Evolutionary conservation across 768 basidiomycete genomes (phyloP), one percentile per base, ranked within the genome.

Genomic region (Paxillus rubicundulus): DNA sequence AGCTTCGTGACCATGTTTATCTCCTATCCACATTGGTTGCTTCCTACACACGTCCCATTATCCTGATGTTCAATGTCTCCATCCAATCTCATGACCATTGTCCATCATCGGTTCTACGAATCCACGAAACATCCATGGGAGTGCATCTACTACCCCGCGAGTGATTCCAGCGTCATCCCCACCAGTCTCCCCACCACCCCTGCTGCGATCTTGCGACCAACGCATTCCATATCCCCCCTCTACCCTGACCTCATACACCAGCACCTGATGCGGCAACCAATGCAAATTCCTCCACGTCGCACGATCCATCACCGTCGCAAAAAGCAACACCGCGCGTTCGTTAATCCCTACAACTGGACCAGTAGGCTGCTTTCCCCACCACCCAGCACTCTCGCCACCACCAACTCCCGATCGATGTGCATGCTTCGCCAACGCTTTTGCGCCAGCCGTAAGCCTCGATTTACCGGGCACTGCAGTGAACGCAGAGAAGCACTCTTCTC

Each of bases 81-180:
- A 86, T 5, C 81, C 81, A 16, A 76, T 53, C 54, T 82, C 78
- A 62, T 86, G 84, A 13, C 85, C 85, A 62, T 81, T 78, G 55
- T 79, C 80, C 79, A 85, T 85, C 78, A 79, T 80, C 2, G 83
- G 84, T 52, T 86, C 84, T 8, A 86, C 76, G 60, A 82, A 84
- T 13, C 85, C 85, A 38, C 84, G 75, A 61, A 86, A 82, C 7
- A 66, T 64, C 85, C 84, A 85, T 2, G 72, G 69, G 5, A 61
- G 56, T 18, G 13, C 49, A 44, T 47, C 49, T n/a, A 34, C 32
- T 2, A 13, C 9, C 20, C 2, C 6, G 24, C 18, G 16, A 18
- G 37, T 21, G 10, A n/a, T 14, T 20, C 30, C 30, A 20, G 50
- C 50, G 1, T 52, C 60, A 9, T 57, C 49, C 32, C 37, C 34